Conservation (phyloP, 2,329 filamentous ascomycete species). For the Calonectria pseudoturangicola region DNA sequence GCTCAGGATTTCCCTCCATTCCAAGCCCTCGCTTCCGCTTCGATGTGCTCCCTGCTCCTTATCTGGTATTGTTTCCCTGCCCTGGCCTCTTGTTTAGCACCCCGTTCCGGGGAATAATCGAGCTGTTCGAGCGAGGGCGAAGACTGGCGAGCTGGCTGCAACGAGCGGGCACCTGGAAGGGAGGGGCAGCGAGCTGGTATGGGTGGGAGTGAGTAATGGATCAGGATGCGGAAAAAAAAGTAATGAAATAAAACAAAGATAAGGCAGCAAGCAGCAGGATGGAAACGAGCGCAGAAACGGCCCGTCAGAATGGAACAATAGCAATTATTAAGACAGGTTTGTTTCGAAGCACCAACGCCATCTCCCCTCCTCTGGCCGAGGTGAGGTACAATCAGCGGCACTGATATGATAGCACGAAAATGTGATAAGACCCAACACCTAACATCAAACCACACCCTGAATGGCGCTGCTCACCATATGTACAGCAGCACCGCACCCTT, state of each 20-base stretch:
- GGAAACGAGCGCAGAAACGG: slow-evolving; percentile 12
- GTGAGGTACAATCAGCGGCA: slow-evolving; percentile 39
- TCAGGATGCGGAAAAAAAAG: not conserved
- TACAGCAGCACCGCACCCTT: slow-evolving; percentile 15
- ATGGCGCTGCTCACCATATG: slow-evolving; percentile 22
- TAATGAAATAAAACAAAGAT: slow-evolving; percentile 14
- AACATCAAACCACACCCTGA: slow-evolving; percentile 14
- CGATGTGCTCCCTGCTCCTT: slow-evolving; percentile 36
- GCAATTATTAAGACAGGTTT: slow-evolving; percentile 38
- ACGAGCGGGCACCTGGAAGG: slow-evolving; percentile 8
- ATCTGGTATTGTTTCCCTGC: not conserved
- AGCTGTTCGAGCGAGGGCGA: not conserved
- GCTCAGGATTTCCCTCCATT: slow-evolving; percentile 55
- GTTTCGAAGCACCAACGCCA: slow-evolving; percentile 29
- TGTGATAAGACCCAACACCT: slow-evolving; percentile 39
- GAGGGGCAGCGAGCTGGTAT: slow-evolving; percentile 7
- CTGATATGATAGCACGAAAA: slow-evolving; percentile 42
- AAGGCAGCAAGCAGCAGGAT: slow-evolving; percentile 15
- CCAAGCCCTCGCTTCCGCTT: slow-evolving; percentile 41
- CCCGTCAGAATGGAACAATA: slow-evolving; percentile 27
- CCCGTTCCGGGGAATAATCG: not conserved
- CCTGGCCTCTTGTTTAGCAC: not conserved
- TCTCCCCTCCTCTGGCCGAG: slow-evolving; percentile 34
- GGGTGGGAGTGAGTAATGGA: slow-evolving; percentile 11
- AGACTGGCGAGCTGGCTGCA: not conserved